Percentiles rank a stretch among this genome's conserved stretches.
Evolutionary conservation across 345 rosid species (phyloP).

Genomic region (Syzygium aqueum): DNA sequence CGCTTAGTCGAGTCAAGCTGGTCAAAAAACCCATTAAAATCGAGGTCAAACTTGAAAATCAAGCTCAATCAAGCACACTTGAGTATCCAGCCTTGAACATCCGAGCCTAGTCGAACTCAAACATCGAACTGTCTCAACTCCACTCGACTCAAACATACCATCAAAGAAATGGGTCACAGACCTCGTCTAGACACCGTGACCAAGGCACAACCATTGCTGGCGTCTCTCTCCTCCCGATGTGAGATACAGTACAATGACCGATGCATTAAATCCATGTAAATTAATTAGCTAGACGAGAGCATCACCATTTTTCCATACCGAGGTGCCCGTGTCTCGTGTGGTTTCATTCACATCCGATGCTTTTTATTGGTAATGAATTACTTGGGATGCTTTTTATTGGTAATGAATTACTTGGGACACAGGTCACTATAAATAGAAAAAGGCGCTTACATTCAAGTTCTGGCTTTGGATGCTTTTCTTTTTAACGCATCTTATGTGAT

Average conservation of each 20-base stretch:
- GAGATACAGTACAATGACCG: not conserved
- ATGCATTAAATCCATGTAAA: not conserved
- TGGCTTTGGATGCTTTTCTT: not conserved
- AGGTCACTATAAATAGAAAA: not conserved
- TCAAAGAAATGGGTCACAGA: not conserved
- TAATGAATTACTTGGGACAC: not conserved
- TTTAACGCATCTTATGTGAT: not conserved
- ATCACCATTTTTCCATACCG: too few relatives aligned
- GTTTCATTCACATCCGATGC: not conserved
- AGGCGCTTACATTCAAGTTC: not conserved
- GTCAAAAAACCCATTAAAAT: not conserved
- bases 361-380: not conserved
- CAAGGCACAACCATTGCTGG: not conserved
- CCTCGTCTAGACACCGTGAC: not conserved
- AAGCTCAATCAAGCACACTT: not conserved
- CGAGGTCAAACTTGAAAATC: not conserved
- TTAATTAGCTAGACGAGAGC: not conserved
- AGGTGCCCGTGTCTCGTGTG: not conserved
- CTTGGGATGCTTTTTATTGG: too few relatives aligned
- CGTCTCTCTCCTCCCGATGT: not conserved
- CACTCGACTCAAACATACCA: not conserved
- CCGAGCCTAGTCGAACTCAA: not conserved
- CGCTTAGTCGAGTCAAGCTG: not conserved
- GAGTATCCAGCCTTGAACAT: not conserved
- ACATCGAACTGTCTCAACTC: too few relatives aligned